Evolutionary conservation across 495 filamentous ascomycete genomes (phyloP).

Genomic region (Polyplosphaeria fusca): DNA sequence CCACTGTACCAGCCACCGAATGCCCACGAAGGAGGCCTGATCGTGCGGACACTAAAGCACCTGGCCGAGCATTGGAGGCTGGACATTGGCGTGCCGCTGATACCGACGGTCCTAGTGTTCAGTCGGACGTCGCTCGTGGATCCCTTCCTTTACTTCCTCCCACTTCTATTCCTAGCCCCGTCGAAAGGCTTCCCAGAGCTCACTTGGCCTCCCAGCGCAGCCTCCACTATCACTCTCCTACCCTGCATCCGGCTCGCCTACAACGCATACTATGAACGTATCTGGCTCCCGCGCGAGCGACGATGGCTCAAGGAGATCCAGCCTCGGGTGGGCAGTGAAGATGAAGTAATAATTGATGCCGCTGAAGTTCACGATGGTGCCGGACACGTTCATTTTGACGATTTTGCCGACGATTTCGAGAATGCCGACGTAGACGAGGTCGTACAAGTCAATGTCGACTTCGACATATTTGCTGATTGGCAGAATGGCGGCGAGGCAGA

Average conservation of each 20-base stretch:
- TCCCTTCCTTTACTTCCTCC: slow-evolving; percentile 58
- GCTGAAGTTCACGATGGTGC: slow-evolving; percentile 4
- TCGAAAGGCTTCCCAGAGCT: slow-evolving; percentile 45
- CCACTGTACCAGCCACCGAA: slow-evolving; percentile 20
- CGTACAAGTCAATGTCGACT: slow-evolving; percentile 38
- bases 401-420: slow-evolving; percentile 47
- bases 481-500: slow-evolving; percentile 35
- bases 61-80: slow-evolving; percentile 38
- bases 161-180: slow-evolving; percentile 58
- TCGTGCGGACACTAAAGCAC: slow-evolving; percentile 22
- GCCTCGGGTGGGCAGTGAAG: slow-evolving; percentile 53
- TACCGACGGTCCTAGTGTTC: slow-evolving; percentile 58
- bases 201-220: slow-evolving; percentile 71
- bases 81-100: slow-evolving; percentile 57
- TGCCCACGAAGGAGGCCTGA: background rate
- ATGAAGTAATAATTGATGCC: slow-evolving; percentile 7
- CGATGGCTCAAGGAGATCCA: slow-evolving; percentile 66
- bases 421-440: slow-evolving; percentile 46
- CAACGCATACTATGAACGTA: slow-evolving; percentile 58
- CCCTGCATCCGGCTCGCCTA: slow-evolving; percentile 69
- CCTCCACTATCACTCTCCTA: slow-evolving; percentile 65
- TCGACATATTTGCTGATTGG: slow-evolving; percentile 38
- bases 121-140: slow-evolving; percentile 59
- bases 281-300: slow-evolving; percentile 61
- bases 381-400: slow-evolving; percentile 38